These are phyloP conservation scores for Phaseolus coccineus DNA, from an alignment of 331 rosid genomes.

Conservation along the genomic window DNA sequence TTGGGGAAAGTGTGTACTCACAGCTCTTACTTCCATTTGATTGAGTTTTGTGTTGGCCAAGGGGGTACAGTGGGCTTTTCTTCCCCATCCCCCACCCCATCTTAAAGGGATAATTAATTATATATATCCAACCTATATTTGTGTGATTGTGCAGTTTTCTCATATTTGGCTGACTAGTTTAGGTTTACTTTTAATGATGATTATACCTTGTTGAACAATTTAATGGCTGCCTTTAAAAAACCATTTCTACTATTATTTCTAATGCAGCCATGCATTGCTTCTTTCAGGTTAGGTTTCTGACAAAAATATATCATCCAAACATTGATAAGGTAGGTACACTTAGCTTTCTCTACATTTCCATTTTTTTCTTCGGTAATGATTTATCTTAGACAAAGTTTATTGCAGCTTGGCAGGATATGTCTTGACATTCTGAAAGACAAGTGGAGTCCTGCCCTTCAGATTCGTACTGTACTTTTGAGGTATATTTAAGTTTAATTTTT, in stretches of 20 bases:
- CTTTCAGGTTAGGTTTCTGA: constrained; percentile 89
- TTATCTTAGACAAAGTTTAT: constrained; percentile 35
- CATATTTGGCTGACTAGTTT: background rate
- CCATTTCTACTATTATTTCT: constrained; percentile 28
- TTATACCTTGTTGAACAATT: constrained; percentile 4
- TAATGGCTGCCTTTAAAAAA: background rate
- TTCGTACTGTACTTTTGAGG: constrained; percentile 97
- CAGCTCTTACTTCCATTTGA: constrained; percentile 11
- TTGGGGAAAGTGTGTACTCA: background rate
- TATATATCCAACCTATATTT: background rate
- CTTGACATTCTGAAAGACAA: constrained; percentile 98
- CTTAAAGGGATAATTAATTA: constrained; percentile 18
- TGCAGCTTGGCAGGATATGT: constrained; percentile 96
- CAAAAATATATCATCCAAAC: constrained; percentile 97
- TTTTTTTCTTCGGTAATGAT: background rate
- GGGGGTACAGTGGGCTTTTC: background rate
- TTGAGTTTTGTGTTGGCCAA: constrained; percentile 10
- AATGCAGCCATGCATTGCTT: constrained; percentile 11
- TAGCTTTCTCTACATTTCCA: constrained; percentile 27
- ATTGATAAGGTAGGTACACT: constrained; percentile 91
- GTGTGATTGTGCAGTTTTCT: constrained; percentile 6
- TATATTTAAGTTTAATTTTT: constrained; percentile 48
- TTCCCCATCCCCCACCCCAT: background rate
- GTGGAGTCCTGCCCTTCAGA: constrained; percentile 98
- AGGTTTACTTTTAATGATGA: constrained; percentile 24